A percentile compares a stretch with the other conserved stretches of the same genome.
Evolutionary conservation across 1,284 basidiomycete genomes (phyloP).

Genomic region (Ceratobasidium sp.): DNA sequence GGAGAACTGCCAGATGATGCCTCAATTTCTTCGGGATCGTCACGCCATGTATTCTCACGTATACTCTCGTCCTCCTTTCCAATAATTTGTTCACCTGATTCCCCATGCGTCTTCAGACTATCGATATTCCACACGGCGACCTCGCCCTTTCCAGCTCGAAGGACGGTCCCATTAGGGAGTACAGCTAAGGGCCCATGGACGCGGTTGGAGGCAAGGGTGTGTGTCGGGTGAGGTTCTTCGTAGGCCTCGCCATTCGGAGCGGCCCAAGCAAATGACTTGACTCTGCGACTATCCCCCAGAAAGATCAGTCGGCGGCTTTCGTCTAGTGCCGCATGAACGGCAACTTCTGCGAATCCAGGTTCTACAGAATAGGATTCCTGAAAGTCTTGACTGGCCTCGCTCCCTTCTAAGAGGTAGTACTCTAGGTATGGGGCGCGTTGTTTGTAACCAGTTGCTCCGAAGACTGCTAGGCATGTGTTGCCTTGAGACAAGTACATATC

Average conservation of each 20-base stretch:
- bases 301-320: constrained; percentile 32
- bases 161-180: constrained; percentile 21
- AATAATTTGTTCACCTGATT: background rate
- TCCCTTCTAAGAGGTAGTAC: background rate
- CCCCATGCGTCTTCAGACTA: constrained; percentile 24
- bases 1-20: constrained; percentile 24
- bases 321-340: constrained; percentile 22
- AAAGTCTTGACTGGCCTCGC: background rate
- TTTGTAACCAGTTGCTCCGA: constrained; percentile 12
- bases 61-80: background rate
- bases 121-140: constrained; percentile 29
- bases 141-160: constrained; percentile 27
- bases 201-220: constrained; percentile 19
- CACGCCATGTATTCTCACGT: constrained; percentile 17
- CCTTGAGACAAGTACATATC: background rate
- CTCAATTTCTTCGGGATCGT: constrained; percentile 38
- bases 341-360: constrained; percentile 4
- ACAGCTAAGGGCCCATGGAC: background rate
- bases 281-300: constrained; percentile 17
- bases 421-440: background rate
- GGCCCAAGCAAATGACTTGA: constrained; percentile 38
- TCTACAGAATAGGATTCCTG: constrained; percentile 7
- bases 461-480: constrained; percentile 13
- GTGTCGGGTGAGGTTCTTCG: constrained; percentile 4
- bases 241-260: background rate